Evolutionary conservation across 2,329 filamentous ascomycete genomes (phyloP), one percentile per base, ranked within the genome.

Genomic region (Exophiala phaeomuriformis): DNA sequence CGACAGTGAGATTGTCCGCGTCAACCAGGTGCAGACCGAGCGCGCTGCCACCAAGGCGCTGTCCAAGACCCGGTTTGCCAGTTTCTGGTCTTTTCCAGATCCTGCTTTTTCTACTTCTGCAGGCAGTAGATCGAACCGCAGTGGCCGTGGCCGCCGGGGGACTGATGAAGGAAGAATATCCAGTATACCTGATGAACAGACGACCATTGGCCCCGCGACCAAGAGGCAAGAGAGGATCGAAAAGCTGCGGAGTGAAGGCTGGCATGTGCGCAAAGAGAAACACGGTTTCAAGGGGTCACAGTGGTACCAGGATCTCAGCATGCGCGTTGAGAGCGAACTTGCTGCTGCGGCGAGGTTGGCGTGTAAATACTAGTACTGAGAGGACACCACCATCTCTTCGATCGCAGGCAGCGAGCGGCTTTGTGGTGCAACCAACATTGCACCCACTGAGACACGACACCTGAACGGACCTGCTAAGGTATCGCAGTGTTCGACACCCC

Each of bases 211-310:
- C 10, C 49, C 42, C 36, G 32, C 27, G 29, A 9, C 49, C 19
- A 51, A 47, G 35, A 43, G 1, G 19, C 19, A 51, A 46, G 58
- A 58, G 49, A 50, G 60, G 31, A 59, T 63, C 35, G 55, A 57
- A 28, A 55, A 37, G 37, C 47, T 63, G 39, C 52, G 55, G 30
- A 33, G 9, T 7, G 46, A 52, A 27, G 58, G 55, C 3, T 63
- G 59, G 59, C 35, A 32, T 7, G 61, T 63, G 5, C 51, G 52
- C 10, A 63, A 63, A 41, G 61, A 63, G 41, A 51, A 47, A 12
- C 51, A 57, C 33, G 61, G 60, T 4, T 63, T 55, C 53, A 62
- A 61, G 46, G 60, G 61, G 2, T 33, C 36, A 9, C 51, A 46
- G 28, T 60, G 59, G 45, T 63, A 63, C 49, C 53, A 62, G 7